Percentiles rank a stretch among this genome's conserved stretches.
Evolutionary conservation across 2,329 filamentous ascomycete species (phyloP).

Genomic region (Neopestalotiopsis sp.): DNA sequence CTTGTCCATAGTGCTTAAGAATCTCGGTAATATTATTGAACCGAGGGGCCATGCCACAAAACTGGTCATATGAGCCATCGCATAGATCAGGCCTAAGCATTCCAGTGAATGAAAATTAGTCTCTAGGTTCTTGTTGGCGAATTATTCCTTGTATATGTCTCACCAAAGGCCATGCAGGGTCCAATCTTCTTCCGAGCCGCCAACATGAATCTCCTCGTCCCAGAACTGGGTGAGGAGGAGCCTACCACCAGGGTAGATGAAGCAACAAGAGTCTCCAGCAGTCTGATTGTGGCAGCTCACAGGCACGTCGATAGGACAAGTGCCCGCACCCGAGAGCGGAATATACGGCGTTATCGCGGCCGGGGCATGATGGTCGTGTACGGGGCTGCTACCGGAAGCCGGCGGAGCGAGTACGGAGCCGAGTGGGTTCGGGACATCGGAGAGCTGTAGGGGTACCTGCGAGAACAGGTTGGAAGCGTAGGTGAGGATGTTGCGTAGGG

Average conservation of each 20-base stretch:
- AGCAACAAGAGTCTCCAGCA: constrained; percentile 46
- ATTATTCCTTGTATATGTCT: constrained; percentile 17
- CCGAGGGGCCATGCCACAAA: constrained; percentile 47
- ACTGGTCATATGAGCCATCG: constrained; percentile 49
- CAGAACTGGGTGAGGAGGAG: constrained; percentile 51
- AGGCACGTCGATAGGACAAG: constrained; percentile 48
- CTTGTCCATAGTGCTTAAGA: constrained; percentile 45
- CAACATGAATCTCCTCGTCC: constrained; percentile 46
- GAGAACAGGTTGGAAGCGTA: constrained; percentile 41
- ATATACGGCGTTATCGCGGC: constrained; percentile 39
- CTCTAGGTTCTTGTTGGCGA: too few species aligned
- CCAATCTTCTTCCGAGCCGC: constrained; percentile 49
- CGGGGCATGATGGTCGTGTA: constrained; percentile 12
- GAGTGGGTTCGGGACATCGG: constrained; percentile 31
- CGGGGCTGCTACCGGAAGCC: constrained; percentile 17
- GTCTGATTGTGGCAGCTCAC: constrained; percentile 47
- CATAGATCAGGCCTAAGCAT: constrained; percentile 47
- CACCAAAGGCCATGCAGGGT: constrained; percentile 52
- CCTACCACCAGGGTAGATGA: constrained; percentile 47
- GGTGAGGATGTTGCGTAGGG: constrained; percentile 38
- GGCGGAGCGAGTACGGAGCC: constrained; percentile 25
- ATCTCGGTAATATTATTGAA: constrained; percentile 49
- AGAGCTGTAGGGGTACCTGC: constrained; percentile 35
- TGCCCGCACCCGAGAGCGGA: constrained; percentile 41
- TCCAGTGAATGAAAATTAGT: too few species aligned